Conservation (phyloP, 306 rosid species). For the Corylus heterophylla region DNA sequence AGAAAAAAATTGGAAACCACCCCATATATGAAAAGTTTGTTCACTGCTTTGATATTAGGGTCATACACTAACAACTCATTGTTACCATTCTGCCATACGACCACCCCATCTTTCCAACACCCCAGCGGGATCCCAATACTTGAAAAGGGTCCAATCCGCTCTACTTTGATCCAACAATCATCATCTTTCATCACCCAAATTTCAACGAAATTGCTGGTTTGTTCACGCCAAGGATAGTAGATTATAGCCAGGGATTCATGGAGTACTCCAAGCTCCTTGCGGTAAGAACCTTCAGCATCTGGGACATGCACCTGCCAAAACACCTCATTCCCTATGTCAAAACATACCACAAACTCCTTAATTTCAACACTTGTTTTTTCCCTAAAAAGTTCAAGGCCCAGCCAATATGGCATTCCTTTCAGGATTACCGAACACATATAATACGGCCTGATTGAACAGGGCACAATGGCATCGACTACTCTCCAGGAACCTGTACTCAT, state of each 20-base stretch:
- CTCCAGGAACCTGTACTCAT: conserved; percentile 2
- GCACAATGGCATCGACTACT: background rate
- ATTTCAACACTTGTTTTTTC: too few species aligned
- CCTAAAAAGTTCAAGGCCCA: background rate
- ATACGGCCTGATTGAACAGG: background rate
- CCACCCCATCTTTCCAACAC: conserved; percentile 4
- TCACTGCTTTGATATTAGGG: background rate
- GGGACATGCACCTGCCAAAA: background rate
- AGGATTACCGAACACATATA: background rate
- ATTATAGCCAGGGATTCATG: background rate
- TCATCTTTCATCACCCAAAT: conserved; percentile 9
- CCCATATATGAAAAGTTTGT: background rate
- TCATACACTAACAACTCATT: background rate
- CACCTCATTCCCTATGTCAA: conserved; percentile 9
- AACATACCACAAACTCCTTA: conserved; percentile 1
- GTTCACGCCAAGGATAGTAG: background rate
- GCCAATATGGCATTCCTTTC: conserved; percentile 15
- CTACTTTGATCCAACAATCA: background rate
- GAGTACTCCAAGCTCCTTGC: background rate
- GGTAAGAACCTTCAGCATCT: background rate
- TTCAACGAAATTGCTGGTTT: background rate
- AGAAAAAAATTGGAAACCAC: too few species aligned
- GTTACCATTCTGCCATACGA: background rate
- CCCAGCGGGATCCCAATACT: background rate
- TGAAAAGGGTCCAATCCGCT: background rate